Evolutionary conservation across 2,329 filamentous ascomycete genomes (phyloP), one percentile per base, ranked within the genome.

Genomic region (Colletotrichum cuscutae): DNA sequence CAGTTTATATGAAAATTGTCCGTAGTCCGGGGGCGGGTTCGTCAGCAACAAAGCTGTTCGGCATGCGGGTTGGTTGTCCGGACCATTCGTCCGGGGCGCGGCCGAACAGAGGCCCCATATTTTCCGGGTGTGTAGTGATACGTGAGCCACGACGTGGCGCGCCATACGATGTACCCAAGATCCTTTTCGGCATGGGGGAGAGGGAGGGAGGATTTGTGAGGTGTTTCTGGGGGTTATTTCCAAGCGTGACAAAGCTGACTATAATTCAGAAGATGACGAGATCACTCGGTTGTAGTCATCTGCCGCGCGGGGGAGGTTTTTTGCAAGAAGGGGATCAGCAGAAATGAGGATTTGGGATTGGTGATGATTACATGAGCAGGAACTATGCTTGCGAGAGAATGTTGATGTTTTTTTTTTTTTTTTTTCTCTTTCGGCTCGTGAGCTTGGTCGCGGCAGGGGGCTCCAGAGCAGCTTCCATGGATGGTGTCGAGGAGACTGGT

Each of bases 21-120:
- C 30, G 22, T 19, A 52, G 46, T 54, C 46, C 46, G n/a, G 28
- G 13, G 24, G 15, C 59, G 26, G 26, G 24, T 7, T 19, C 59
- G 19, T n/a, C 42, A 26, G 42, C 19, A n/a, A 49, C 8, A 49
- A 49, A 35, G 42, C 42, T n/a, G 42, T 49, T 49, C 42, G 42
- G 19, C 42, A 9, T 8, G 42, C 42, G 42, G 42, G 15, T 49
- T n/a, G 19, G 42, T 11, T 9, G 56, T 49, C 52, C 42, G 62
- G 56, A 28, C 49, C 26, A 49, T 60, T 49, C 68, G 68, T 68
- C 64, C 68, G 64, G 57, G 22, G 11, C 28, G 35, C 52, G 65
- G 69, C 65, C 65, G 65, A 58, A 65, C 15, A 19, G 13, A 42
- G 37, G 37, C 15, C 37, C 30, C 61, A 24, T 54, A 26, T 19